These are phyloP conservation scores for Ophiostoma quercus DNA, from an alignment of 2,329 filamentous ascomycete genomes.

Conservation along the genomic window DNA sequence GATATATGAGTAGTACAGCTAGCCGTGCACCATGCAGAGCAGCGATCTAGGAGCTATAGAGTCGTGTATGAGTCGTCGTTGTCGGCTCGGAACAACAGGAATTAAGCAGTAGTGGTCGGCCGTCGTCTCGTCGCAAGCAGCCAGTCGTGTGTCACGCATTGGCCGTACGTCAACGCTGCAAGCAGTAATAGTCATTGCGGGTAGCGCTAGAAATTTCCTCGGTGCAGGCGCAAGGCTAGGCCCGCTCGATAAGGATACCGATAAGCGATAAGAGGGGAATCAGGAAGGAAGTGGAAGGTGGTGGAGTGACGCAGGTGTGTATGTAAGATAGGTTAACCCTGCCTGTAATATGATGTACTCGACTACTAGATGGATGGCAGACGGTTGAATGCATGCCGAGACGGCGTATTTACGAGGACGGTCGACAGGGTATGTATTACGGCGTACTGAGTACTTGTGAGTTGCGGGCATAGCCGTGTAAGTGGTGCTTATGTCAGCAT, in stretches of 20 bases:
- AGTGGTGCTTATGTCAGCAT: neutral
- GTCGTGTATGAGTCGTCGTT: slow-evolving; percentile 4
- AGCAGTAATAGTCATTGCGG: slow-evolving; percentile 10
- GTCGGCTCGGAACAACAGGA: neutral
- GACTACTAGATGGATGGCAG: neutral
- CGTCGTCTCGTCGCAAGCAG: too few species aligned
- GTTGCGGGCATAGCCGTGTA: neutral
- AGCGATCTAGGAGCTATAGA: neutral
- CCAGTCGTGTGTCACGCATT: neutral
- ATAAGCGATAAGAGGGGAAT: slow-evolving; percentile 6
- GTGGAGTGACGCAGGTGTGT: neutral
- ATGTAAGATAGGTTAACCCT: too few species aligned
- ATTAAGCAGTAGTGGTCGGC: too few species aligned
- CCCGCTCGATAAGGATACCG: slow-evolving; percentile 19
- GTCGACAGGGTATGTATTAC: neutral
- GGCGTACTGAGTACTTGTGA: neutral
- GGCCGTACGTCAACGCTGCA: neutral
- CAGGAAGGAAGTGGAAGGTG: neutral
- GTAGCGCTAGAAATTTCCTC: slow-evolving; percentile 22
- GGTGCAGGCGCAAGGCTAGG: slow-evolving; percentile 7
- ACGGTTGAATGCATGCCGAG: neutral
- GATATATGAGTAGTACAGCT: neutral
- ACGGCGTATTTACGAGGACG: neutral
- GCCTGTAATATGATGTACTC: too few species aligned
- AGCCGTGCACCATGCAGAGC: neutral